Percentiles rank a stretch among this genome's conserved stretches.
Evolutionary conservation across 495 filamentous ascomycete genomes (phyloP).

Genomic region (Penicillium salamii): DNA sequence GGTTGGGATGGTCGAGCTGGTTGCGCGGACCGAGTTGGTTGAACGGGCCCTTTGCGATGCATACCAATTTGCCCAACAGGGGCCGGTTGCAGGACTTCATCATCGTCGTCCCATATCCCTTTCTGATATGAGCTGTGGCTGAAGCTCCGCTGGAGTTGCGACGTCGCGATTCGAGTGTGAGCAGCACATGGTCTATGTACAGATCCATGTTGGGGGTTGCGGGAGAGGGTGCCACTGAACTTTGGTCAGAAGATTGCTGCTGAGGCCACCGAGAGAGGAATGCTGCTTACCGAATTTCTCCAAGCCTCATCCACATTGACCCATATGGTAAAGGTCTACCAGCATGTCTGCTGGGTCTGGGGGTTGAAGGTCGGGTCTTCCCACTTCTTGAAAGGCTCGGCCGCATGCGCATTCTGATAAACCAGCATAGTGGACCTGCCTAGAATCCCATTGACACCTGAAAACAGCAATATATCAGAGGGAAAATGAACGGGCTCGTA

Average conservation of each 20-base stretch:
- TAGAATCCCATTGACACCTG: neutral
- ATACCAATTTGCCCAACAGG: neutral
- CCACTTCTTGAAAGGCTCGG: conserved; percentile 19
- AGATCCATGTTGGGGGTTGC: neutral
- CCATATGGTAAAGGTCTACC: neutral
- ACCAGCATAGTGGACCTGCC: conserved; percentile 19
- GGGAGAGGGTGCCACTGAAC: neutral
- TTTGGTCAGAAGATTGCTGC: neutral
- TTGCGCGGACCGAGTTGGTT: no score
- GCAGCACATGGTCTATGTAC: neutral
- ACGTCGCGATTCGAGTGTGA: neutral
- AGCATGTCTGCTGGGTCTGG: conserved; percentile 3
- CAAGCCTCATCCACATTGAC: neutral
- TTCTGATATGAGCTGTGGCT: neutral
- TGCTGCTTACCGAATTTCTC: neutral
- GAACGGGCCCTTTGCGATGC: no score
- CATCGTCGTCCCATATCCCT: conserved; percentile 4
- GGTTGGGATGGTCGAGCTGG: no score
- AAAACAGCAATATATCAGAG: no score
- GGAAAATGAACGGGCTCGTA: no score
- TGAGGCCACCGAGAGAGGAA: neutral
- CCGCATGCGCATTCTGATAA: conserved; percentile 22
- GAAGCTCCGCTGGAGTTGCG: neutral
- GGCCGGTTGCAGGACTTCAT: neutral
- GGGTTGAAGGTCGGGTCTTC: conserved; percentile 13